These are phyloP conservation scores for Immersiporthe knoxdaviesiana DNA, from an alignment of 2,329 filamentous ascomycete species.

Conservation along the genomic window DNA sequence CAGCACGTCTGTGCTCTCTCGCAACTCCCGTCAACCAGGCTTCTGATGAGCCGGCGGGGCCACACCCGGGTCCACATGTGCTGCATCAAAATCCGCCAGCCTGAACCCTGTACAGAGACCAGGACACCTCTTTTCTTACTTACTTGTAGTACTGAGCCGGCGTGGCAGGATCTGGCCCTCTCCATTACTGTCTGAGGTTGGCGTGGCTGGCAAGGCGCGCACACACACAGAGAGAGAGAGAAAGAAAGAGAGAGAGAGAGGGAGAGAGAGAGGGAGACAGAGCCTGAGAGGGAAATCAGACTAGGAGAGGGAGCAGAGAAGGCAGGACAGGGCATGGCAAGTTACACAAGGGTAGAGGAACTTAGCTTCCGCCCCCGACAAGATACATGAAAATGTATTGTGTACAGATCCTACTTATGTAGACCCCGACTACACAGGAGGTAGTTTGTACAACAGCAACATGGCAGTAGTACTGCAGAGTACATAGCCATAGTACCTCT, in stretches of 20 bases:
- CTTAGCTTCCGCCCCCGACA: neutral
- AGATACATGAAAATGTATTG: neutral
- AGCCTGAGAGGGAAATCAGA: no score
- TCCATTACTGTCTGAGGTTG: neutral
- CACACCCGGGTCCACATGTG: neutral
- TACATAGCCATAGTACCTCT: no score
- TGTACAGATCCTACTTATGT: neutral
- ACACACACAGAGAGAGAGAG: neutral
- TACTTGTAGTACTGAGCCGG: no score
- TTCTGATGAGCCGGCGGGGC: slow-evolving; percentile 1
- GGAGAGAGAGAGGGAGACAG: no score
- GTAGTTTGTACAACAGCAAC: neutral
- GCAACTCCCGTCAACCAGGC: neutral
- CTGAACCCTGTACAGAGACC: slow-evolving; percentile 1
- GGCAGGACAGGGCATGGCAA: neutral
- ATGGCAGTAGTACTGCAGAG: no score
- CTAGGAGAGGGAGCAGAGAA: neutral
- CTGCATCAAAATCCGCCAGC: neutral
- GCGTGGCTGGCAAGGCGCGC: neutral
- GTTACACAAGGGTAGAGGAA: neutral
- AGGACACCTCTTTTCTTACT: no score
- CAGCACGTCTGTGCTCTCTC: slow-evolving; percentile 3
- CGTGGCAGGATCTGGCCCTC: no score
- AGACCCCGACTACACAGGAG: neutral
- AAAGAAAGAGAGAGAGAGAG: no score